Evolutionary conservation across 1,284 basidiomycete species (phyloP).

Genomic region (Polyporus tsugae): DNA sequence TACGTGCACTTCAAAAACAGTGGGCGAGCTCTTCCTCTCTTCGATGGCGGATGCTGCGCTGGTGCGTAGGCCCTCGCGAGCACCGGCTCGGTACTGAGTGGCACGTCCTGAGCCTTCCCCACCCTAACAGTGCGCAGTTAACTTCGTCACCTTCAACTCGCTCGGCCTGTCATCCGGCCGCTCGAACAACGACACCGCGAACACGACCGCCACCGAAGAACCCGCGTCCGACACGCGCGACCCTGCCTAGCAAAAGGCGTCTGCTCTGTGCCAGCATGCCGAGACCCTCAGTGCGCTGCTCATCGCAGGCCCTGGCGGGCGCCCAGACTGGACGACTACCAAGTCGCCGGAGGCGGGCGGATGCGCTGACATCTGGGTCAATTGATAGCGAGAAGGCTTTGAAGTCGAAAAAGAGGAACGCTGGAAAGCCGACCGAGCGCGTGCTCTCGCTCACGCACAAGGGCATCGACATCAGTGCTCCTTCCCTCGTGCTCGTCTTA

Average conservation of each 20-base stretch:
- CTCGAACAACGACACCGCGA: not conserved
- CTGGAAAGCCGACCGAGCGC: not conserved
- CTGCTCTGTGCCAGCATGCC: constrained; percentile 3
- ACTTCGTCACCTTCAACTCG: not conserved
- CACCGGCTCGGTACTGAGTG: too few species aligned
- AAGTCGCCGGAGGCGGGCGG: constrained; percentile 5
- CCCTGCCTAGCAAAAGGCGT: constrained; percentile 9
- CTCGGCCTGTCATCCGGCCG: not conserved
- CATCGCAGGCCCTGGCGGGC: not conserved
- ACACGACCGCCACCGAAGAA: too few species aligned
- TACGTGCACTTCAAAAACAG: not conserved
- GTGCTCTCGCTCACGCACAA: not conserved
- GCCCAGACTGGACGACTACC: constrained; percentile 14
- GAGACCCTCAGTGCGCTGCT: constrained; percentile 14
- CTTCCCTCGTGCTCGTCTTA: too few species aligned
- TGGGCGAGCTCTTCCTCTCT: too few species aligned
- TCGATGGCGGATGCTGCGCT: too few species aligned
- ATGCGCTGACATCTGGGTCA: constrained; percentile 8
- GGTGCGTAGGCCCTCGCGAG: too few species aligned
- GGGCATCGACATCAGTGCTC: not conserved
- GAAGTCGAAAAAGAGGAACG: not conserved
- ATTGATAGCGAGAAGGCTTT: not conserved
- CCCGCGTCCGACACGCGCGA: not conserved
- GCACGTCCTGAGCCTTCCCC: too few species aligned
- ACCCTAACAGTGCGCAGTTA: too few species aligned